phyloP scores from a whole-genome alignment of 129 eudicot genomes.

The Deinandra increscens region DNA sequence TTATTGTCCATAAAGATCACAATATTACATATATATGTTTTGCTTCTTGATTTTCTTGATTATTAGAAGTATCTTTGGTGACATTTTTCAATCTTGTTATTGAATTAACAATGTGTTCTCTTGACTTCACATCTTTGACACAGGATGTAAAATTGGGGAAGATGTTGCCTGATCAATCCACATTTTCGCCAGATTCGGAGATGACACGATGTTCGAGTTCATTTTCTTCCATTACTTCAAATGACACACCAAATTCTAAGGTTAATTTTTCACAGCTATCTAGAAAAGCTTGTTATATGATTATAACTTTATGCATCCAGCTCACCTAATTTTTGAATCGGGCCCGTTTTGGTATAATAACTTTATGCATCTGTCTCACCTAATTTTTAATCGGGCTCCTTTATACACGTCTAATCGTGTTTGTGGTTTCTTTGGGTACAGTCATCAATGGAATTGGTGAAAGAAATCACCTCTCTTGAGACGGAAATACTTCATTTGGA shows the following conservation, averaged over 20 bases:
- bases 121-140: constrained; percentile 10
- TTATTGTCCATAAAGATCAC: background rate
- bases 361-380: constrained; percentile 7
- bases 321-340: background rate
- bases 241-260: constrained; percentile 34
- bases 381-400: background rate
- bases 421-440: constrained; percentile 27
- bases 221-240: constrained; percentile 27
- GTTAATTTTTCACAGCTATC: constrained; percentile 19
- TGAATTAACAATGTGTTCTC: background rate
- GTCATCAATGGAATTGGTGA: constrained; percentile 75
- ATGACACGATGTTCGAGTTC: constrained; percentile 31
- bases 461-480: constrained; percentile 65
- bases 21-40: background rate
- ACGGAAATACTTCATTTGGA: constrained; percentile 67
- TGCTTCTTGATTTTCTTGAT: background rate
- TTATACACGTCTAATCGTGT: background rate
- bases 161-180: constrained; percentile 32
- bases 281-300: background rate
- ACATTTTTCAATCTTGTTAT: background rate
- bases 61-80: background rate
- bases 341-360: background rate
- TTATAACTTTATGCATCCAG: constrained; percentile 4
- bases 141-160: constrained; percentile 33
- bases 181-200: constrained; percentile 39